These are phyloP conservation scores for Paramecium caudatum DNA, from an alignment of 73 alveolate genomes.

Conservation along the genomic window DNA sequence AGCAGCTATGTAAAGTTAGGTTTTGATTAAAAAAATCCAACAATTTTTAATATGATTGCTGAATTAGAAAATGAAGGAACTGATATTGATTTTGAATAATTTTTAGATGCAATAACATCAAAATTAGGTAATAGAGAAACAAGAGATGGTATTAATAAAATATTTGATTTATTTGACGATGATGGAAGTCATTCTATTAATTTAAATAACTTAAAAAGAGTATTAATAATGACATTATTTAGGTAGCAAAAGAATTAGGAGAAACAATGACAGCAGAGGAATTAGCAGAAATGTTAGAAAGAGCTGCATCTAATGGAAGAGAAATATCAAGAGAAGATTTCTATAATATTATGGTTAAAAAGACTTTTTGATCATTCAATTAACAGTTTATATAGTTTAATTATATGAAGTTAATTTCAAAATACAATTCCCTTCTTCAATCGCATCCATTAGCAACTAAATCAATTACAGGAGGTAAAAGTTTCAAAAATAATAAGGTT, in stretches of 20 bases:
- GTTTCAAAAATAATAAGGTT: not conserved
- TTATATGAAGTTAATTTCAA: no score
- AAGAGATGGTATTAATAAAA: constrained; percentile 92
- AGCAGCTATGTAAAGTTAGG: constrained; percentile 98
- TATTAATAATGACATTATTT: not conserved
- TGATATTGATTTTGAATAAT: constrained; percentile 35
- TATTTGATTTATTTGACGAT: constrained; percentile 96
- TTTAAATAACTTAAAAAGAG: constrained; percentile 90
- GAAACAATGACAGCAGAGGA: constrained; percentile 95
- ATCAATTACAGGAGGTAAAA: constrained; percentile 61
- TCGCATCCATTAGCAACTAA: constrained; percentile 22
- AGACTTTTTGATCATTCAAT: not conserved
- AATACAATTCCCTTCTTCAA: not conserved
- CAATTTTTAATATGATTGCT: constrained; percentile 97
- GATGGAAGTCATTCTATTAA: constrained; percentile 89
- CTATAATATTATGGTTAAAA: constrained; percentile 93
- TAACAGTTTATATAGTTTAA: no score
- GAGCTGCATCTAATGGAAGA: constrained; percentile 96
- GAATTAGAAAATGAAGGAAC: constrained; percentile 91
- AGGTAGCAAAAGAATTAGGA: constrained; percentile 93
- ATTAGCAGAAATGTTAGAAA: constrained; percentile 94
- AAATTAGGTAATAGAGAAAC: constrained; percentile 95
- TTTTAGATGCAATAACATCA: constrained; percentile 88
- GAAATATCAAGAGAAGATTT: constrained; percentile 96
- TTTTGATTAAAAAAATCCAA: constrained; percentile 98